These are phyloP conservation scores for Lentinula guzmanii DNA, from an alignment of 768 basidiomycete genomes.

Conservation along the genomic window DNA sequence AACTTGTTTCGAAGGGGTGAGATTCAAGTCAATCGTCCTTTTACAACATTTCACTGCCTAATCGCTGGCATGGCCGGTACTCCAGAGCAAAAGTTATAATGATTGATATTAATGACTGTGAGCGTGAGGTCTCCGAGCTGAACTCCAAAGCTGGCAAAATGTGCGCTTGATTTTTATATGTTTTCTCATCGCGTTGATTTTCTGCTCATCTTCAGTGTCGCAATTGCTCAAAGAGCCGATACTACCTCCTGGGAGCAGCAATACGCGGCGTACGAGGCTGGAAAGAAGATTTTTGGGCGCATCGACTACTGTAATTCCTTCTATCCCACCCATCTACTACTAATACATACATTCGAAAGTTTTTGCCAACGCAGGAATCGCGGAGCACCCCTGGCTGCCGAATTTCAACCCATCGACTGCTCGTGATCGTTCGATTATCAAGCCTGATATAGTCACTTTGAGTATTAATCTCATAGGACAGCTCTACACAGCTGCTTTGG, in stretches of 20 bases:
- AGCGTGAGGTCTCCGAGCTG: conserved; percentile 11
- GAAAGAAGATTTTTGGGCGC: conserved; percentile 10
- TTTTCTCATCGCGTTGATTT: not conserved
- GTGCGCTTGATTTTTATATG: conserved; percentile 5
- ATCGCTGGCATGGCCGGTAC: too few species aligned
- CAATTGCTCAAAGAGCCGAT: conserved; percentile 11
- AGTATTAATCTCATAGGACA: conserved; percentile 14
- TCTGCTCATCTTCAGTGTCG: conserved; percentile 6
- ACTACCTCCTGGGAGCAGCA: conserved; percentile 15
- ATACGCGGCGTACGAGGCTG: conserved; percentile 11
- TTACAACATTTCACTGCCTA: too few species aligned
- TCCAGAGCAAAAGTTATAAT: conserved; percentile 12
- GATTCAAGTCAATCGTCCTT: not conserved
- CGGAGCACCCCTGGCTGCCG: conserved; percentile 15
- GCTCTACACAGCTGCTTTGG: conserved; percentile 15
- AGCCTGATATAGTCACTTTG: conserved; percentile 11
- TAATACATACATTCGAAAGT: not conserved
- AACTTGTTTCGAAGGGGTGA: conserved; percentile 13
- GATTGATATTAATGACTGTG: conserved; percentile 10
- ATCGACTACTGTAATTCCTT: conserved; percentile 11
- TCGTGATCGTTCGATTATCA: conserved; percentile 8
- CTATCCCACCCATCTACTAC: not conserved
- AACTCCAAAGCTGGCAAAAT: conserved; percentile 12
- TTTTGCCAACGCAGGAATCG: conserved; percentile 16
- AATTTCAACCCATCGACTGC: conserved; percentile 11